These are phyloP conservation scores for Pleurotus tuoliensis DNA, from an alignment of 768 basidiomycete species.

Conservation along the genomic window DNA sequence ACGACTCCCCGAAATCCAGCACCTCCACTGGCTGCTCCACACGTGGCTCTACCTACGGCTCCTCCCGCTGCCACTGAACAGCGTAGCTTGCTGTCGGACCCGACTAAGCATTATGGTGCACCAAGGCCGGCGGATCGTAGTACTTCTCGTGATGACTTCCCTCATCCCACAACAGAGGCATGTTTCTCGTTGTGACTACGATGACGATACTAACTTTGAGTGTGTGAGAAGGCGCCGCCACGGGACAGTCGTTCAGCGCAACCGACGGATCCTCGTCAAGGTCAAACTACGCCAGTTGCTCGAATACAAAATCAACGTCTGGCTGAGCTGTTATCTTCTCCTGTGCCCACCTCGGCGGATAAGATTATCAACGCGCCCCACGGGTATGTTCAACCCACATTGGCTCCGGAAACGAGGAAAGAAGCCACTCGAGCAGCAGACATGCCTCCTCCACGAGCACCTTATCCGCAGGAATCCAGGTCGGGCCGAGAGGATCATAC, in stretches of 20 bases:
- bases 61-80: background rate
- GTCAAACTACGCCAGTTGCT: background rate
- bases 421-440: background rate
- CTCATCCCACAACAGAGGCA: too few species aligned
- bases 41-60: background rate
- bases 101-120: background rate
- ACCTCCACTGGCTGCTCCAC: too few species aligned
- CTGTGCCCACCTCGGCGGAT: background rate
- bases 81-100: background rate
- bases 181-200: too few species aligned
- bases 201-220: too few species aligned
- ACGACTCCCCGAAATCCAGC: background rate
- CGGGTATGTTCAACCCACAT: background rate
- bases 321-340: constrained; percentile 4
- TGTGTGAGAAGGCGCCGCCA: too few species aligned
- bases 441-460: background rate
- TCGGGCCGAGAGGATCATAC: background rate
- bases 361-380: background rate
- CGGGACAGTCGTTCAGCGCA: background rate
- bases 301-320: constrained; percentile 1
- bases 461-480: background rate
- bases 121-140: background rate
- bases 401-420: background rate
- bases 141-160: too few species aligned
- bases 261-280: background rate